Base-by-base conservation (phyloP, 257 asterid species). In the Solanum sejunctum region DNA sequence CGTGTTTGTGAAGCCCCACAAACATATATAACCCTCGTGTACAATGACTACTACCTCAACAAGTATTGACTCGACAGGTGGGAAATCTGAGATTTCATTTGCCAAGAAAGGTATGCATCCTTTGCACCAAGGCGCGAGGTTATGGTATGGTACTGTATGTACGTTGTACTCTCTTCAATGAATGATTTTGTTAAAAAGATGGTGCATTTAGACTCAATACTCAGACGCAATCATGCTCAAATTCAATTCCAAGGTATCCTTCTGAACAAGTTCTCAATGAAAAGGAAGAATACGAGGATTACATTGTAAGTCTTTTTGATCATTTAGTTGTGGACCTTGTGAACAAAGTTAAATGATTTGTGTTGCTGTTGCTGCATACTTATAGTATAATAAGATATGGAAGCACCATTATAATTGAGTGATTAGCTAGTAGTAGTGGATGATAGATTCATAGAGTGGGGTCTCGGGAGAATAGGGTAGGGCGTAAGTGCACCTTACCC, bases 61-160 rank as follows among this genome's bases (percentile, higher is more conserved):
- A 92, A 97, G 97, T 93, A 91, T 89, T 89, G 58, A 92, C 95
- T 61, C 94, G 95, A 67, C 85, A 90, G 63, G 87, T 92, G 58
- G 95, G 95, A 70, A 95, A 93, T 88, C 98, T 95, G 20, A 95
- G 92, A 28, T 84, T 89, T 87, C 95, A 93, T 73, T 89, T 91
- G 57, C 91, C 89, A 73, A 73, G 23, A 89, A 1, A 93, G 92
- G 63, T 91, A 91, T 87, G 93, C 90, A 84, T 92, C 93, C 84
- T 92, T 86, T 86, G 98, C 93, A 32, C 93, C 93, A 54, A 86
- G 90, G 32, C 88, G 87, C 84, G 94, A 93, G 92, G 85, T 93
- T 57, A 88, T 89, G 41, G 41, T 36, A 36, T 36, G 97, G 98
- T 94, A 32, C 36, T 32, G 36, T 32, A 87, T 66, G 47, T 66